A percentile compares a stretch with the other conserved stretches of the same genome.
phyloP scores from a whole-genome alignment of 495 filamentous ascomycete species.

The Neurospora sp. region DNA sequence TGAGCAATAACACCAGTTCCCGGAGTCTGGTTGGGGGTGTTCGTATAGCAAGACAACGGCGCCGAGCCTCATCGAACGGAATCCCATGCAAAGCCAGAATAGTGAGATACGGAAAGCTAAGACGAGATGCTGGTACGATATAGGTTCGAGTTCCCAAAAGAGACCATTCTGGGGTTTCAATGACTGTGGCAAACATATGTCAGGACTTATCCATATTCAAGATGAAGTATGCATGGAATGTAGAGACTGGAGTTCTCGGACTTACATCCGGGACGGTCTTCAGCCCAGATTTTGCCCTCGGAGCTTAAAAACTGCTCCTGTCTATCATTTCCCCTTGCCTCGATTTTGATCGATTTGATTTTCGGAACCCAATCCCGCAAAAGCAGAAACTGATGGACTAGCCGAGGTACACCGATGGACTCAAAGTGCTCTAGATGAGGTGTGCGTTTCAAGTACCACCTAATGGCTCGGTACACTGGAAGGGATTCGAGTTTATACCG shows the following conservation, averaged over 20 bases:
- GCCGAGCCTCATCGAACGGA: background rate
- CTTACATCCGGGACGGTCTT: background rate
- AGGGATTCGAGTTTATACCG: background rate
- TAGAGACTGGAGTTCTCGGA: fast-evolving
- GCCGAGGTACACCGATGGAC: background rate
- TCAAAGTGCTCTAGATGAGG: background rate
- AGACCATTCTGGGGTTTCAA: background rate
- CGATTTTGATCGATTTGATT: background rate
- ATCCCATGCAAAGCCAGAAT: background rate
- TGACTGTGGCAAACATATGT: background rate
- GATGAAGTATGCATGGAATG: background rate
- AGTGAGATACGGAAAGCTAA: background rate
- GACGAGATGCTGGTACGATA: background rate
- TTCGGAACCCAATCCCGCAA: background rate
- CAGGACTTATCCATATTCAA: background rate
- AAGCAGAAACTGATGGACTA: background rate
- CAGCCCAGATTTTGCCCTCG: background rate
- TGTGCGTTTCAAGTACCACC: background rate
- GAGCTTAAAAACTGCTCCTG: background rate
- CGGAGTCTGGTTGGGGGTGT: background rate
- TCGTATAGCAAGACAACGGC: background rate
- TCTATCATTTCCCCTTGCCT: background rate
- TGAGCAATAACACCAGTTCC: background rate
- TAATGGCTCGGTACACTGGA: background rate
- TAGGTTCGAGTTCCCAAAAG: background rate